Evolutionary conservation across 2,329 filamentous ascomycete genomes (phyloP), one percentile per base, ranked within the genome.

Genomic region (Arthrobotrys megalospora): DNA sequence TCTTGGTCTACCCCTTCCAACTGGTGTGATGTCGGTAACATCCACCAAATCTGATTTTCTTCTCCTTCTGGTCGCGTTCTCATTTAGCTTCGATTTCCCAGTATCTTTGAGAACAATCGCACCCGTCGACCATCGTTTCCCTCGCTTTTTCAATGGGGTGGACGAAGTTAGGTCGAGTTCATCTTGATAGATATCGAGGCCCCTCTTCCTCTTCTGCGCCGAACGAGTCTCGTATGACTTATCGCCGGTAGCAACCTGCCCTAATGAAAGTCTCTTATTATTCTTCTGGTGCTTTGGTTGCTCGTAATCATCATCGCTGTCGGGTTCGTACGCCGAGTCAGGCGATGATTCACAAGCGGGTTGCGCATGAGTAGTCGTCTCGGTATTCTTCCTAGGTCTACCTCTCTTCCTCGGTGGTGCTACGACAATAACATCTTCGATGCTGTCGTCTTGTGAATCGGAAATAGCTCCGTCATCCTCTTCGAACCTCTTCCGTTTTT

Each of bases 101-200:
- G 66, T 67, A 53, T 60, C 67, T 24, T 48, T 48, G 5, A 47
- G 24, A 16, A 45, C 24, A 2, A 52, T 43, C 2, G 34, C n/a
- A 16, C 38, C 38, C n/a, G 21, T 34, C 0, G 50, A 58, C 34
- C 19, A 34, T 52, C 67, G 16, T 16, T 41, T 48, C 32, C 7
- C 21, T 14, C 10, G 32, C 2, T 60, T 60, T 1, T 24, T 28
- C 14, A 52, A 12, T 6, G 66, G 48, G 6, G 43, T 28, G 32
- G n/a, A 10, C 6, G 67, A 62, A 47, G 62, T 78, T 11, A 78
- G 41, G 64, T 78, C 75, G 6, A 78, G 67, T 21, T 78, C 75
- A 43, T 78, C 75, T 52, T 78, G 75, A 14, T 71, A 78, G 8
- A 78, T 71, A 48, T 68, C 62, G 5, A 72, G 16, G n/a, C 41